Conservation (phyloP, 495 filamentous ascomycete species). For the Amphirosellinia nigrospora region DNA sequence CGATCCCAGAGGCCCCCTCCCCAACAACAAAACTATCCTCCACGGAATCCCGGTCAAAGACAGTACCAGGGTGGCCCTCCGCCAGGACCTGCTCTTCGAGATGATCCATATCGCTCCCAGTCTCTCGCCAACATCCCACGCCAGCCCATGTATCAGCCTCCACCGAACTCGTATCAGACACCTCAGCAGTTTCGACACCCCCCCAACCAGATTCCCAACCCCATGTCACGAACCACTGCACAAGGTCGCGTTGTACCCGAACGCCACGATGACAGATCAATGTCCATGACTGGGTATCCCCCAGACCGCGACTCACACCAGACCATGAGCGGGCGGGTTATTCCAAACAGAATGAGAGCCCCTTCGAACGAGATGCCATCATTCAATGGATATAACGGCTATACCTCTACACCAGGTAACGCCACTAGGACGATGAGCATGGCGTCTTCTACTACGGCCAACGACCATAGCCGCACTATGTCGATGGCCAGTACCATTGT, state of each 20-base stretch:
- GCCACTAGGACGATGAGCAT: conserved; percentile 60
- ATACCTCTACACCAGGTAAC: conserved; percentile 44
- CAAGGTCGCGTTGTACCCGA: conserved; percentile 91
- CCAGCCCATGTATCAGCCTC: conserved; percentile 67
- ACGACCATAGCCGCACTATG: conserved; percentile 65
- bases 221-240: conserved; percentile 72
- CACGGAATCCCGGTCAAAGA: conserved; percentile 61
- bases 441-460: conserved; percentile 54
- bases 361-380: conserved; percentile 43
- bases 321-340: conserved; percentile 89
- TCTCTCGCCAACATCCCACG: conserved; percentile 82
- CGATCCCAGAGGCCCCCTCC: conserved; percentile 57
- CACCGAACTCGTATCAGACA: conserved; percentile 69
- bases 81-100: conserved; percentile 74
- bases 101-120: conserved; percentile 85
- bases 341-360: conserved; percentile 64
- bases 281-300: conserved; percentile 91
- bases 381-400: conserved; percentile 35
- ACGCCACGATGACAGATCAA: conserved; percentile 87
- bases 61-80: conserved; percentile 56
- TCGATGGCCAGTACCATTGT: conserved; percentile 87
- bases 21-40: conserved; percentile 55
- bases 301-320: conserved; percentile 78
- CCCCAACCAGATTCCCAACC: conserved; percentile 66
- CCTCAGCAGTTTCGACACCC: conserved; percentile 79